Conservation (phyloP, 306 rosid species). For the Amphicarpaea edgeworthii region DNA sequence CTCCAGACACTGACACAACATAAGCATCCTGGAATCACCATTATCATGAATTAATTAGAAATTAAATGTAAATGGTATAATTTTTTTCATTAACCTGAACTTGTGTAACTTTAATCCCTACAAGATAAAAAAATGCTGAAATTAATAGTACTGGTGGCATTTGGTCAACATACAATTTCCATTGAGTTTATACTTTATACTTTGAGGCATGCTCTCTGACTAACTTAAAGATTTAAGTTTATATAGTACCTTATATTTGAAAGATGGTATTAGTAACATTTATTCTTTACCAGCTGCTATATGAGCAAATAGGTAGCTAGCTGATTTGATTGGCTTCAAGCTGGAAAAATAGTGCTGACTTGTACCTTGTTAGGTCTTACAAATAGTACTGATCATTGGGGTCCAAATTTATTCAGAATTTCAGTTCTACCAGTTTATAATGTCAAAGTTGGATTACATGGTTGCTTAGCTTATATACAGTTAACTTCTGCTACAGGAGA, state of each 20-base stretch:
- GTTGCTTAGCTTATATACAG: neutral
- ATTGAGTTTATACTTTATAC: constrained; percentile 25
- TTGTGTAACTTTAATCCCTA: neutral
- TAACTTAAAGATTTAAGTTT: neutral
- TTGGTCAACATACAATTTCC: neutral
- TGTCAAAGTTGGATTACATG: neutral
- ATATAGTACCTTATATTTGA: neutral
- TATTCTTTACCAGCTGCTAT: neutral
- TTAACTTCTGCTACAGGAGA: neutral
- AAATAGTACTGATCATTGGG: too few relatives aligned
- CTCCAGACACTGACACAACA: neutral
- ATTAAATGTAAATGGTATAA: constrained; percentile 47
- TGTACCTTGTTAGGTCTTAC: neutral
- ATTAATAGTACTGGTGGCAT: neutral
- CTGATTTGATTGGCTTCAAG: neutral
- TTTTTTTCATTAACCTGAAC: neutral
- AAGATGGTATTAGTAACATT: neutral
- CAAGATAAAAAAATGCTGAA: neutral
- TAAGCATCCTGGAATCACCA: constrained; percentile 14
- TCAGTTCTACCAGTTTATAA: neutral
- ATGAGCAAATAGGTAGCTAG: neutral
- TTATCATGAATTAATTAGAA: constrained; percentile 20
- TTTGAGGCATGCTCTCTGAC: neutral
- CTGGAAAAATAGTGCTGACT: neutral
- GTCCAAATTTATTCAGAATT: neutral